Evolutionary conservation across 2,329 filamentous ascomycete species (phyloP).

Genomic region (Exophiala mesophila): DNA sequence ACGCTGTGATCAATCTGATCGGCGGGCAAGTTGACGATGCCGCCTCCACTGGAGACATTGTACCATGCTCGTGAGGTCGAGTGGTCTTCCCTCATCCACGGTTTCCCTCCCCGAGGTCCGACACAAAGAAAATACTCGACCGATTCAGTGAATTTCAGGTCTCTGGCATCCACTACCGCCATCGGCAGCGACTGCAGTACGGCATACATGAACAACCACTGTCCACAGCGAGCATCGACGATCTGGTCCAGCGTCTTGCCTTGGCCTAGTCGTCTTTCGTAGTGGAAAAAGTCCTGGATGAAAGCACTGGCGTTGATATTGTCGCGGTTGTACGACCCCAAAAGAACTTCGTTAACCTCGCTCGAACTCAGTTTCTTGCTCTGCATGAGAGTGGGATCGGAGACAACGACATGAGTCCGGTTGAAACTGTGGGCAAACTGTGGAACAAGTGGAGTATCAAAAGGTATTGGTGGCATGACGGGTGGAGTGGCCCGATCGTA

Average conservation of each 20-base stretch:
- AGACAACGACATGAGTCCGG: slow-evolving; percentile 58
- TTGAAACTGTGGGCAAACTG: slow-evolving; percentile 55
- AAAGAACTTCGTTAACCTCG: slow-evolving; percentile 71
- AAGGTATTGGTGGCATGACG: slow-evolving; percentile 85
- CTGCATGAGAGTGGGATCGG: slow-evolving; percentile 70
- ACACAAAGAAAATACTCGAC: slow-evolving; percentile 50
- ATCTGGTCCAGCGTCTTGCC: slow-evolving; percentile 44
- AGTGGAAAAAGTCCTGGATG: slow-evolving; percentile 45
- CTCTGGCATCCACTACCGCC: slow-evolving; percentile 46
- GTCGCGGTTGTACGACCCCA: slow-evolving; percentile 75
- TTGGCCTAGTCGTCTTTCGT: slow-evolving; percentile 41
- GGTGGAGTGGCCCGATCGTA: slow-evolving; percentile 86
- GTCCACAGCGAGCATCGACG: slow-evolving; percentile 44
- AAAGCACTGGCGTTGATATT: slow-evolving; percentile 49
- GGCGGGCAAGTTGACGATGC: slow-evolving; percentile 57
- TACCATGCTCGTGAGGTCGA: slow-evolving; percentile 45
- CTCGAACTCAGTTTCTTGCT: slow-evolving; percentile 70
- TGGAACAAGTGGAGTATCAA: slow-evolving; percentile 76
- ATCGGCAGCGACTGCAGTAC: slow-evolving; percentile 47
- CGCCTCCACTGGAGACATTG: slow-evolving; percentile 56
- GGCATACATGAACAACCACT: slow-evolving; percentile 50
- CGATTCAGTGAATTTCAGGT: slow-evolving; percentile 40
- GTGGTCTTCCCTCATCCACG: slow-evolving; percentile 45
- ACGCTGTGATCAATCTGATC: slow-evolving; percentile 63
- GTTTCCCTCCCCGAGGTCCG: slow-evolving; percentile 44